Evolutionary conservation across 371 early-diverging fungal genomes (phyloP), one percentile per base, ranked within the genome.

Genomic region (Dipsacomyces acuminosporus): DNA sequence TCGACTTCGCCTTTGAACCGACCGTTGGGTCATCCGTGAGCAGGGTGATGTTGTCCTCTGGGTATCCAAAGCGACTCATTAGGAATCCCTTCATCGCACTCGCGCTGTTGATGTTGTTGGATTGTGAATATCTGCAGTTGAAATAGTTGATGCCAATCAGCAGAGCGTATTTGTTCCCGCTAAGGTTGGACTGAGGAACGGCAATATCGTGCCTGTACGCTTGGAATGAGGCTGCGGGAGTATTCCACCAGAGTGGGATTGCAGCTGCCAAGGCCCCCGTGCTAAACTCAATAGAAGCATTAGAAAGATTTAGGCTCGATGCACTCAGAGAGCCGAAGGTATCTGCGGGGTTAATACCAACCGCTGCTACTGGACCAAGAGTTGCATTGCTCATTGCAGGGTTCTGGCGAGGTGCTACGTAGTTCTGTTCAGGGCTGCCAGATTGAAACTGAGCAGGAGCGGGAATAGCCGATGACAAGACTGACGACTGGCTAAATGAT

Each of bases 111-210:
- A 69, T 69, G 59, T 63, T 63, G 15, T 56, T 54, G 18, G 65
- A 55, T 38, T 63, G 69, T 45, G 69, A 69, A 48, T 69, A 69
- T 45, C 46, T 56, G 30, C 24, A 36, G 42, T 44, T 51, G 46
- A 59, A 69, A 54, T 69, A 69, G 59, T 69, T 69, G 44, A 64
- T 59, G 11, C 64, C 69, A 2, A 69, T 42, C 8, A 69, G 47
- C 14, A 69, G 56, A 35, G 69, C 69, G n/a, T 63, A 51, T 52
- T 63, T 69, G 19, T 59, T 54, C 19, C 69, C 64, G 24, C 59
- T 38, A 21, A 54, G 30, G 30, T 63, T 59, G 18, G 59, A 59
- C 54, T 51, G 38, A 23, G 34, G 45, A 17, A 61, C 67, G 17
- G 57, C 35, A 25, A 61, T 53, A 41, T 56, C 54, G 51, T 66